These are phyloP conservation scores for Lasiosphaeria ovina DNA, from an alignment of 495 filamentous ascomycete species.

Conservation along the genomic window DNA sequence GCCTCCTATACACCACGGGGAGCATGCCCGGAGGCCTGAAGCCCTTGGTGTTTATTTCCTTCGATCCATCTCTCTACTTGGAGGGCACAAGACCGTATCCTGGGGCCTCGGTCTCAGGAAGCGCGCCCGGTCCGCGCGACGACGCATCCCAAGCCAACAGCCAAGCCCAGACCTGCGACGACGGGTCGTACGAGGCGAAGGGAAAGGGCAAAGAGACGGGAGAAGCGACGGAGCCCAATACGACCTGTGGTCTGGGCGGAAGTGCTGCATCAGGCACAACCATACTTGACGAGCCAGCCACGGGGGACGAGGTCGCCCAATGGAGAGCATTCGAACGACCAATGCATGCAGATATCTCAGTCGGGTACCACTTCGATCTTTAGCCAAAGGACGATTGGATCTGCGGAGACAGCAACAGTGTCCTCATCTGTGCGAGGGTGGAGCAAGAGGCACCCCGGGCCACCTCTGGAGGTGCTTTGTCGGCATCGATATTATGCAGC, in stretches of 20 bases:
- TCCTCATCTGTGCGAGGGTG: background rate
- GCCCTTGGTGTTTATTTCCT: constrained; percentile 60
- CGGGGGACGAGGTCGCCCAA: background rate
- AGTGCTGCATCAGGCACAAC: background rate
- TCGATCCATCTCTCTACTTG: constrained; percentile 51
- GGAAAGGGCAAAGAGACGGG: constrained; percentile 17
- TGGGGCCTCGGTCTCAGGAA: constrained; percentile 5
- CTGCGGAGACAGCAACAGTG: background rate
- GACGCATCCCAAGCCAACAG: constrained; percentile 7
- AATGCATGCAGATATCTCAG: constrained; percentile 30
- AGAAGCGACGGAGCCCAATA: constrained; percentile 6
- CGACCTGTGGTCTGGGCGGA: background rate
- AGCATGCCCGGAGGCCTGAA: constrained; percentile 37
- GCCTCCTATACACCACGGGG: constrained; percentile 56
- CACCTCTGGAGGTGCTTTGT: background rate
- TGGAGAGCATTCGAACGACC: constrained; percentile 32
- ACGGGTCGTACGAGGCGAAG: constrained; percentile 9
- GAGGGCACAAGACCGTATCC: constrained; percentile 21
- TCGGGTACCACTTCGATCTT: constrained; percentile 34
- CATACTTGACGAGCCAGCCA: background rate
- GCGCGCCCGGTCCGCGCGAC: background rate
- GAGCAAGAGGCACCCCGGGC: background rate
- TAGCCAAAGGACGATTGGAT: constrained; percentile 6
- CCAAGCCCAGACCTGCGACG: constrained; percentile 8
- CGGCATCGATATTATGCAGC: too few relatives aligned